phyloP scores from a whole-genome alignment of 148 eudicot genomes.

The Heliamphora exappendiculata region DNA sequence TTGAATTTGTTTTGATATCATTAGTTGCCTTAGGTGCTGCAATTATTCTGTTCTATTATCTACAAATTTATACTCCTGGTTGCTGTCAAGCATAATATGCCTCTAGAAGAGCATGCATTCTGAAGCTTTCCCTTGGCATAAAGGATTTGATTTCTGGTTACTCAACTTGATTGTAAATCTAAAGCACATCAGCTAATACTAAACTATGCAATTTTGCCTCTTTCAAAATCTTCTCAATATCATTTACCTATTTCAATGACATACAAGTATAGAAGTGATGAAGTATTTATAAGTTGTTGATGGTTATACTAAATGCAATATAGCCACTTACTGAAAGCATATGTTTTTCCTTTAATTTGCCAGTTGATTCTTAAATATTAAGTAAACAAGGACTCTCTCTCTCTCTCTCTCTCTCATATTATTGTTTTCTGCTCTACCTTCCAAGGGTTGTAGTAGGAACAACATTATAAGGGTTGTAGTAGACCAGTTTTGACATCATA shows the following conservation, averaged over 20 bases:
- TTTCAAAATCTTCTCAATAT: not conserved
- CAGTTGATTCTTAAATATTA: too few relatives aligned
- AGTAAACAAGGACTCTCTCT: too few relatives aligned
- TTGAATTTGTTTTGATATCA: not conserved
- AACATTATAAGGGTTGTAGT: too few relatives aligned
- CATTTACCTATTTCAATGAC: not conserved
- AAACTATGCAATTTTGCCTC: not conserved
- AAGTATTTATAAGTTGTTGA: too few relatives aligned
- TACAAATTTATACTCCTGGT: not conserved
- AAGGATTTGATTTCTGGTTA: not conserved
- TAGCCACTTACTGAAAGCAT: too few relatives aligned
- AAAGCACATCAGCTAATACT: not conserved
- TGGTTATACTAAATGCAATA: too few relatives aligned
- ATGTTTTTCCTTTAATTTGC: too few relatives aligned
- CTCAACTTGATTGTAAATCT: not conserved
- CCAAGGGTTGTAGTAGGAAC: too few relatives aligned
- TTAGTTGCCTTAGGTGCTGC: not conserved
- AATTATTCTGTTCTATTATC: slow-evolving; percentile 4
- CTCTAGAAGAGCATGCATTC: not conserved
- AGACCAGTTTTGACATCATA: too few relatives aligned
- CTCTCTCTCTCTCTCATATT: too few relatives aligned
- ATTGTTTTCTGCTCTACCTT: too few relatives aligned
- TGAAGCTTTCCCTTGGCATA: not conserved
- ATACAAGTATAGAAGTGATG: not conserved
- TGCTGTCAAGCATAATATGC: not conserved